Evolutionary conservation across 202 grass and related monocot species (phyloP).

Genomic region (Panicum hallii): DNA sequence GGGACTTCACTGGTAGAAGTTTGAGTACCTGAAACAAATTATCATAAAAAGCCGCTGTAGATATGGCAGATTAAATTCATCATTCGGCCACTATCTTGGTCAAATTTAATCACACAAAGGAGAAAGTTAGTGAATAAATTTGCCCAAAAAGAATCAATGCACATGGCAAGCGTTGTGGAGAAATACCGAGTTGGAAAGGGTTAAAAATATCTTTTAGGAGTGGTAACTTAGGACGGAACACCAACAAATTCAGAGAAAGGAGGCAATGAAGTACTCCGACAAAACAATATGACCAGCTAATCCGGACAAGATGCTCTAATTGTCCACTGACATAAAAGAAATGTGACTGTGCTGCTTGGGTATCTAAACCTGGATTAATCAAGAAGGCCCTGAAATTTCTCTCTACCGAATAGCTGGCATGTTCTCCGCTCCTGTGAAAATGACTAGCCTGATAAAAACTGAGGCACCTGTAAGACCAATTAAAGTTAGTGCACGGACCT

Average conservation of each 20-base stretch:
- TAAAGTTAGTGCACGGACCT: neutral
- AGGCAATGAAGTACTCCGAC: neutral
- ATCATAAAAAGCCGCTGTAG: neutral
- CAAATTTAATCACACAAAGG: neutral
- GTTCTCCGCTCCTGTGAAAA: neutral
- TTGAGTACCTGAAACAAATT: constrained; percentile 57
- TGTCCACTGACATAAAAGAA: neutral
- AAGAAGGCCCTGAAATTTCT: neutral
- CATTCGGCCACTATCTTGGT: neutral
- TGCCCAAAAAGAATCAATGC: neutral
- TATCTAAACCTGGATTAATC: constrained; percentile 4
- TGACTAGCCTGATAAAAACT: constrained; percentile 5
- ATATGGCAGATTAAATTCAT: neutral
- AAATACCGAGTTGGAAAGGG: neutral
- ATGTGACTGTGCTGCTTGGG: neutral
- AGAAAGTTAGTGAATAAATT: neutral
- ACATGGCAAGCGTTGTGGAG: neutral
- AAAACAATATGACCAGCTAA: constrained; percentile 1
- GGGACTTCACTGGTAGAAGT: constrained; percentile 70
- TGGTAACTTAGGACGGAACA: neutral
- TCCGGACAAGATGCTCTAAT: neutral
- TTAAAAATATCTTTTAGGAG: neutral
- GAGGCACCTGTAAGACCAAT: neutral
- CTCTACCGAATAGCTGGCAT: neutral
- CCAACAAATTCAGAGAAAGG: constrained; percentile 19